Base-by-base conservation (phyloP, 176 grass and related monocot species). In the Poa annua region DNA sequence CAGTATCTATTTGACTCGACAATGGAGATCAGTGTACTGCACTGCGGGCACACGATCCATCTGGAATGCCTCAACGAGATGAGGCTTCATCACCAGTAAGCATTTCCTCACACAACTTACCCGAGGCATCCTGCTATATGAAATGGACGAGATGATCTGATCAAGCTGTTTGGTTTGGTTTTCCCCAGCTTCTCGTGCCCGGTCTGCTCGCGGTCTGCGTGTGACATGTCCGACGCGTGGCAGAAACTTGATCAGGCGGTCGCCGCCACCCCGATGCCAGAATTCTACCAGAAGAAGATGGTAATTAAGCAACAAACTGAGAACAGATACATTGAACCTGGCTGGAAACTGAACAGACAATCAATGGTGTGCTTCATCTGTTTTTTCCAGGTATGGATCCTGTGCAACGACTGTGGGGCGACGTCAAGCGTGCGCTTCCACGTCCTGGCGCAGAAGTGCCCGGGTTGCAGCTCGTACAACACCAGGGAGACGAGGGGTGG, bases 1-100 rank as follows among this genome's bases (percentile, higher is more conserved):
- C 81, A 97, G 88, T 97, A 94, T 68, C 84, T 97, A 20, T 97
- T 97, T 78, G 92, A 97, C 67, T 97, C 90, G 4, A 92, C 88
- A 0, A 94, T 85, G 81, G 95, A 94, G 3, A 89, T 97, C 61
- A 94, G 88, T 15, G 90, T 97, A 24, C 35, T 92, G 82, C 63
- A 41, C 2, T 97, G 95, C 22, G 92, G 90, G 75, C 92, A 97
- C 81, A 94, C 92, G 0, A 94, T 97, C 17, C 95, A 97, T 88
- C 54, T 91, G 62, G 88, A 88, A 68, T 94, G 95, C 80, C 80
- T 94, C 66, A 89, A 93, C 19, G 88, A 91, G 84, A 91, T 94
- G 95, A 91, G 72, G 48, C 57, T 45, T 10, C 92, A 94, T 81
- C 70, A 89, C 22, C 95, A 92, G 92, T 94, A 88, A 92, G 92